phyloP scores from a whole-genome alignment of 768 basidiomycete species.

The Sarcomyxa edulis region DNA sequence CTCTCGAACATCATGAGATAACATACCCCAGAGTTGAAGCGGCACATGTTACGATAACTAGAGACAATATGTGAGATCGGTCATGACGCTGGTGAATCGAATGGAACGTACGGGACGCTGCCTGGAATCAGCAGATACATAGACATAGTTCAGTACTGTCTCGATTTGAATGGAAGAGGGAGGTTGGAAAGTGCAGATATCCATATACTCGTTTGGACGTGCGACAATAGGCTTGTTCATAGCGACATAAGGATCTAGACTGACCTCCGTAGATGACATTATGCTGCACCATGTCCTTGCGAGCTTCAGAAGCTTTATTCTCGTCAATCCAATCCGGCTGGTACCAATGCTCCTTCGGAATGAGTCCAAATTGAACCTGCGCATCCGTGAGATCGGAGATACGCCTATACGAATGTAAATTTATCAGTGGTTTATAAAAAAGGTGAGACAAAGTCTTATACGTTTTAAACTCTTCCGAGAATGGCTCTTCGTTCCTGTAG shows the following conservation, averaged over 20 bases:
- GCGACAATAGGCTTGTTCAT: too few relatives aligned
- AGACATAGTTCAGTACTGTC: neutral
- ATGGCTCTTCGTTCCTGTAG: constrained; percentile 80
- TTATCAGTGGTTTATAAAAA: constrained; percentile 5
- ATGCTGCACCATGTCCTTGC: constrained; percentile 66
- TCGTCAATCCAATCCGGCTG: constrained; percentile 85
- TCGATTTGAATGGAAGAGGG: too few relatives aligned
- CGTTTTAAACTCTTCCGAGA: constrained; percentile 69
- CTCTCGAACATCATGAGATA: neutral
- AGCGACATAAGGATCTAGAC: constrained; percentile 17
- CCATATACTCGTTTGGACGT: too few relatives aligned
- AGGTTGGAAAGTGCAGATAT: too few relatives aligned
- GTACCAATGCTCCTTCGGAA: constrained; percentile 72
- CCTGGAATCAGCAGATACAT: constrained; percentile 32
- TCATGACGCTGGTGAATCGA: constrained; percentile 2
- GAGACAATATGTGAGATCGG: neutral
- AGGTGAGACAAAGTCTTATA: constrained; percentile 18
- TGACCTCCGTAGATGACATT: constrained; percentile 65
- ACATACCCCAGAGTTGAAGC: constrained; percentile 89
- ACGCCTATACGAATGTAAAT: constrained; percentile 30
- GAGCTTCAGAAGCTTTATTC: constrained; percentile 51
- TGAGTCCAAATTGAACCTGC: constrained; percentile 69
- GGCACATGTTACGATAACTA: constrained; percentile 94
- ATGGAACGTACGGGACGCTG: constrained; percentile 55
- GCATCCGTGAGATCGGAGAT: constrained; percentile 56